Conservation (phyloP, 257 asterid species). For the Gentiana macrophylla region DNA sequence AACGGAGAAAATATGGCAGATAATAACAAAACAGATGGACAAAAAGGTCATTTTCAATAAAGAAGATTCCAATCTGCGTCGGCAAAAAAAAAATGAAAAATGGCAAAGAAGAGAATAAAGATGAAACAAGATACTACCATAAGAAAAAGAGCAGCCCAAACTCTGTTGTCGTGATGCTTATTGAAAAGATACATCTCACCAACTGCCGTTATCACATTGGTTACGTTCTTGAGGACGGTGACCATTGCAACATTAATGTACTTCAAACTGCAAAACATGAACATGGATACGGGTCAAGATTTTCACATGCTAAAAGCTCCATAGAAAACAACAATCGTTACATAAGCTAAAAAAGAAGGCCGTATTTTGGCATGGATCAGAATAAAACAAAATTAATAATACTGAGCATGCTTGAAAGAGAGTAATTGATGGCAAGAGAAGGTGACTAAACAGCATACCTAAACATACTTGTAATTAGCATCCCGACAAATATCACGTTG, state of each 20-base stretch:
- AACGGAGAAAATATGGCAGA: too few species aligned
- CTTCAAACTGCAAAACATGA: constrained; percentile 49
- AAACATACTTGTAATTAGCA: constrained; percentile 95
- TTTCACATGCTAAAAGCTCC: neutral
- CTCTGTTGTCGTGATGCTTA: constrained; percentile 85
- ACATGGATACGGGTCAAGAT: constrained; percentile 2
- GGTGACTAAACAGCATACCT: constrained; percentile 39
- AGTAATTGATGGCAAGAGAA: neutral
- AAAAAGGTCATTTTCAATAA: too few species aligned
- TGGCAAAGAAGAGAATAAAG: neutral
- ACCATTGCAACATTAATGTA: constrained; percentile 97
- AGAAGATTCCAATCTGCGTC: too few species aligned
- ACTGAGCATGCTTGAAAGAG: too few species aligned
- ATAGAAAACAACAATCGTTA: neutral
- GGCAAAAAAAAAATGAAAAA: too few species aligned
- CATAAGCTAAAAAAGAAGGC: neutral
- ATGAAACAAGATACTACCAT: constrained; percentile 63
- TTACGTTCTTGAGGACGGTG: constrained; percentile 95
- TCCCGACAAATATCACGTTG: constrained; percentile 83
- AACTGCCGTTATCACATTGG: constrained; percentile 92
- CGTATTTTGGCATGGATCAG: too few species aligned
- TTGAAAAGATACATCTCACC: constrained; percentile 92
- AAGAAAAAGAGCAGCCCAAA: constrained; percentile 94
- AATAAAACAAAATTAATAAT: neutral
- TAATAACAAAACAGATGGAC: too few species aligned